Conservation (phyloP, 108 stramenopile species). For the Cylindrotheca fusiformis region DNA sequence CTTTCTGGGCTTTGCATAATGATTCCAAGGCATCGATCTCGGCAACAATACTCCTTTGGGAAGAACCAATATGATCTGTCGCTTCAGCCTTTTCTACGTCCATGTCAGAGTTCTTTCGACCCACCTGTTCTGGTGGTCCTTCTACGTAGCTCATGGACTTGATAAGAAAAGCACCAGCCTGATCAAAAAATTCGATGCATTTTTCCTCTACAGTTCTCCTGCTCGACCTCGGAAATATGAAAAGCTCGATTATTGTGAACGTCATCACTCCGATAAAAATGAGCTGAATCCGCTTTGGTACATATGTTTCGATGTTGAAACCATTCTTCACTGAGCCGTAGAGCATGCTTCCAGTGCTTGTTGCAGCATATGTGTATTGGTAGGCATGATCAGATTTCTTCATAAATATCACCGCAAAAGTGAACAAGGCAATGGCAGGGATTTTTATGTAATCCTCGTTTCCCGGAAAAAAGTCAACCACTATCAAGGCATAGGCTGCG, state of each 20-base stretch:
- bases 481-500: constrained; percentile 36
- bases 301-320: constrained; percentile 31
- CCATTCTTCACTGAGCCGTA: constrained; percentile 38
- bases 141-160: constrained; percentile 3
- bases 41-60: not conserved
- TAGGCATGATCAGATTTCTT: constrained; percentile 38
- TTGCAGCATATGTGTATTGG: constrained; percentile 37
- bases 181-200: constrained; percentile 33
- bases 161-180: constrained; percentile 20
- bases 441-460: constrained; percentile 24
- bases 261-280: constrained; percentile 44
- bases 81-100: no score
- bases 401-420: constrained; percentile 34
- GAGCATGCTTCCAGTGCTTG: constrained; percentile 39
- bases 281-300: constrained; percentile 41
- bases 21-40: not conserved
- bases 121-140: not conserved
- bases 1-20: not conserved
- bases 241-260: constrained; percentile 38
- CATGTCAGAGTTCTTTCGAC: not conserved
- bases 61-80: no score
- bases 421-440: constrained; percentile 27
- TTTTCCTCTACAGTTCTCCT: constrained; percentile 30
- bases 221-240: constrained; percentile 39
- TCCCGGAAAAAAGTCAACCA: constrained; percentile 35